Conservation (phyloP, 768 basidiomycete genomes). For the Boletellus sp. region DNA sequence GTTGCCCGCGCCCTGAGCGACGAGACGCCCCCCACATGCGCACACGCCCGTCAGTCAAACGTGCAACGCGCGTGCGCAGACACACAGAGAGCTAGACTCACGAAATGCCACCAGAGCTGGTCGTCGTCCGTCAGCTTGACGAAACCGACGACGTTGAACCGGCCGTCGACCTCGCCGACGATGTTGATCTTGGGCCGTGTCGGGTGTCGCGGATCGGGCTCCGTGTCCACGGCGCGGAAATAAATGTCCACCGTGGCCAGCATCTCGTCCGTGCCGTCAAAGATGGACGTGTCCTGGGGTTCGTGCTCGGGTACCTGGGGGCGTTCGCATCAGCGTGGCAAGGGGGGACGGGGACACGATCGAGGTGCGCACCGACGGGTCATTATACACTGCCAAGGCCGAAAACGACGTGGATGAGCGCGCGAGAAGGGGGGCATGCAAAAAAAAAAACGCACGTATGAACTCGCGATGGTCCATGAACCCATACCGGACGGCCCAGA, state of each 20-base stretch:
- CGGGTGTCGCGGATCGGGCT: constrained; percentile 46
- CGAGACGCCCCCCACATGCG: too few relatives aligned
- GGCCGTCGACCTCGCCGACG: constrained; percentile 47
- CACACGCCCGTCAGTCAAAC: too few relatives aligned
- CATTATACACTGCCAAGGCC: constrained; percentile 51
- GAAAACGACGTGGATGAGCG: constrained; percentile 3
- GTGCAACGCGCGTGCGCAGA: too few relatives aligned
- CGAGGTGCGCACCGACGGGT: constrained; percentile 25
- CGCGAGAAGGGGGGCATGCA: background rate
- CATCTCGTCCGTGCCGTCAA: constrained; percentile 50
- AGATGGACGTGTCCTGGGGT: constrained; percentile 42
- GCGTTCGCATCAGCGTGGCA: background rate
- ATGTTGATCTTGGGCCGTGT: constrained; percentile 53
- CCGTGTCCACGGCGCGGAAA: constrained; percentile 40
- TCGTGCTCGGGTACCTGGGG: constrained; percentile 28
- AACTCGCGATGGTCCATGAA: constrained; percentile 69
- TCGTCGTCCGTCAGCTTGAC: constrained; percentile 56
- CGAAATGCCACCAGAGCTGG: constrained; percentile 62
- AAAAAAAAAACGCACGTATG: constrained; percentile 42
- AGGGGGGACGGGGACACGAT: background rate
- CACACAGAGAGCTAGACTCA: too few relatives aligned
- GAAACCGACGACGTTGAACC: constrained; percentile 48
- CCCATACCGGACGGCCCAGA: constrained; percentile 62
- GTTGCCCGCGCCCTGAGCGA: constrained; percentile 56
- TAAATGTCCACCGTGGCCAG: constrained; percentile 48